A percentile compares a stretch with the other conserved stretches of the same genome.
These are phyloP conservation scores for Puya raimondii DNA, from an alignment of 176 grass and related monocot genomes.

Conservation along the genomic window DNA sequence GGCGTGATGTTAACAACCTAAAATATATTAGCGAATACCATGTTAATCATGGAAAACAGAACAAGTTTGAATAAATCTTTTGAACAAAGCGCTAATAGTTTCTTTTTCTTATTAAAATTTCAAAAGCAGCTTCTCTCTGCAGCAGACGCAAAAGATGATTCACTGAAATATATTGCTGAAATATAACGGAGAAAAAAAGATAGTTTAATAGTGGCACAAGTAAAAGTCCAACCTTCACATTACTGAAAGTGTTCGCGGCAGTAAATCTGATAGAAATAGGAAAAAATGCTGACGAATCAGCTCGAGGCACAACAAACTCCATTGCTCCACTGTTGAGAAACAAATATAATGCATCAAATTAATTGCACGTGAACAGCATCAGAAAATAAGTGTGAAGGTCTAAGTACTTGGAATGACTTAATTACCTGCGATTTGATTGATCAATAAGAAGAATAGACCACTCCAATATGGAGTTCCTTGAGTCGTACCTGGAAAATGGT, in stretches of 20 bases:
- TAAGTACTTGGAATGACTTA: conserved; percentile 2
- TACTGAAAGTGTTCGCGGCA: conserved; percentile 64
- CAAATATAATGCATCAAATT: background rate
- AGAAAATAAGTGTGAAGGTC: background rate
- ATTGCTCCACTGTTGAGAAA: conserved; percentile 57
- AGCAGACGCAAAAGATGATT: no score
- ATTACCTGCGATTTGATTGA: conserved; percentile 70
- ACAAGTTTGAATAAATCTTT: background rate
- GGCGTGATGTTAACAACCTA: conserved; percentile 46
- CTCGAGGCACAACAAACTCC: conserved; percentile 73
- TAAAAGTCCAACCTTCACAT: conserved; percentile 51
- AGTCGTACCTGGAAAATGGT: conserved; percentile 51
- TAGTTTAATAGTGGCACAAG: background rate
- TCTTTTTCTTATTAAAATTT: no score
- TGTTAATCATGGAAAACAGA: conserved; percentile 7
- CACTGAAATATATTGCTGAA: conserved; percentile 29
- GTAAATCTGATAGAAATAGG: conserved; percentile 70
- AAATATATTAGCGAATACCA: background rate
- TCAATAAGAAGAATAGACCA: conserved; percentile 90
- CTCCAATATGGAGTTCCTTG: conserved; percentile 61
- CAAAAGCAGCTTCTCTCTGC: no score
- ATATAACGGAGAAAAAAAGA: background rate
- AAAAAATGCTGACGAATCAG: conserved; percentile 63
- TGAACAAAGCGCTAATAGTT: no score
- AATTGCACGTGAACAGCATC: background rate